Base-by-base conservation (phyloP, 805 yeast genomes). In the Kodamaea jinghongensis region DNA sequence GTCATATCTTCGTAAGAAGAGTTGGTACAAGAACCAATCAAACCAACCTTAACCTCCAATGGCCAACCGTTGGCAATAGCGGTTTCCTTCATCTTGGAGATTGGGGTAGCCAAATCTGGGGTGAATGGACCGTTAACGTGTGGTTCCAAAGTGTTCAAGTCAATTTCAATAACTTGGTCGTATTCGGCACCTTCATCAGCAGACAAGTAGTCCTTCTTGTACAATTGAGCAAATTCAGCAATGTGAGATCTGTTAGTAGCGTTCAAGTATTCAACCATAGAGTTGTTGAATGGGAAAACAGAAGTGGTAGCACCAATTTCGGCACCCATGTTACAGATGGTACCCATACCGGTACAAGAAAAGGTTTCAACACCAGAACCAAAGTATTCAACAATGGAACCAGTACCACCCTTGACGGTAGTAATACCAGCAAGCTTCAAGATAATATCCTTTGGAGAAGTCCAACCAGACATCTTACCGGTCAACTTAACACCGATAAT, bases 291-390 rank as follows among this genome's bases (percentile, higher is more conserved):
- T 47, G 99, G 99, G 88, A 93, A 93, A 42, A 87, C 80, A 16
- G 98, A 91, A 31, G 99, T 93, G 28, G 99, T 93, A 31, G 99
- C 99, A 67, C 99, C 99, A 43, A 93, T 89, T 71, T 93, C 99
- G 40, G 99, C 99, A 63, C 99, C 99, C 99, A 93, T 93, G 69
- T 93, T 93, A 78, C 98, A 91, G 64, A 93, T 91, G 45, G 99
- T 93, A 46, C 96, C 99, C 99, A 93, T 93, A 72, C 99, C 99
- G 26, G 99, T 93, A 73, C 96, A 88, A 16, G 95, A 83, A 56
- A 93, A 78, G 39, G 84, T 71, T 46, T 82, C 73, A 33, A 89
- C 95, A 71, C 99, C 99, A 40, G 82, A 88, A 60, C 99, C 99
- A 59, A 87, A 91, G 72, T 93, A 93, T 71, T 93, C 99, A 38